These are phyloP conservation scores for Tolypocladium ophioglossoides DNA, from an alignment of 2,329 filamentous ascomycete genomes.

Conservation along the genomic window DNA sequence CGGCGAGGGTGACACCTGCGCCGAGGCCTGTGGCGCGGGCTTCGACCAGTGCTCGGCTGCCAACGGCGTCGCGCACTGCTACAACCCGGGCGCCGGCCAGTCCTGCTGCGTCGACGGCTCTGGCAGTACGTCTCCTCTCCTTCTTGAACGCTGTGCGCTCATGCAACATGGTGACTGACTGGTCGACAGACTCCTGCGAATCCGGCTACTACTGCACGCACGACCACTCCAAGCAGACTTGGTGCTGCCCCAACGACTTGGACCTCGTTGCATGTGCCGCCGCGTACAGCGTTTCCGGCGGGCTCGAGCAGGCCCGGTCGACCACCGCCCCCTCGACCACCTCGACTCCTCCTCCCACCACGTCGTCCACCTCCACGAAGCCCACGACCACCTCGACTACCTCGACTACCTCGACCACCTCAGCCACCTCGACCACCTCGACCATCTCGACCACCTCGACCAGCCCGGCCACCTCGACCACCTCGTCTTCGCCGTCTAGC, in stretches of 20 bases:
- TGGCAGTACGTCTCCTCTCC: slow-evolving; percentile 37
- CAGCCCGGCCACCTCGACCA: slow-evolving; percentile 14
- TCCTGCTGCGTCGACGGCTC: slow-evolving; percentile 45
- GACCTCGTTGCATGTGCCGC: slow-evolving; percentile 43
- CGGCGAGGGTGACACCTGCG: slow-evolving; percentile 39
- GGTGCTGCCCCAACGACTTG: slow-evolving; percentile 50
- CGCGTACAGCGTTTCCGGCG: slow-evolving; percentile 36
- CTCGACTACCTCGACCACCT: slow-evolving; percentile 16
- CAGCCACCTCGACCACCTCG: slow-evolving; percentile 11
- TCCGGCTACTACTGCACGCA: slow-evolving; percentile 52
- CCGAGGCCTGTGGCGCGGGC: slow-evolving; percentile 41
- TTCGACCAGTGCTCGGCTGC: slow-evolving; percentile 38
- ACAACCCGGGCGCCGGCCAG: slow-evolving; percentile 38
- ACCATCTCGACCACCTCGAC: slow-evolving; percentile 18
- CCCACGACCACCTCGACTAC: slow-evolving; percentile 14
- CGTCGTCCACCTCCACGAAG: slow-evolving; percentile 10
- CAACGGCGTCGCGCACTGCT: slow-evolving; percentile 46
- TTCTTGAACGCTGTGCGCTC: not conserved
- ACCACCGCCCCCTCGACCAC: slow-evolving; percentile 17
- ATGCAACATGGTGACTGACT: not conserved
- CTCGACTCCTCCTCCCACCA: slow-evolving; percentile 8
- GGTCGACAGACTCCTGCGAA: slow-evolving; percentile 44
- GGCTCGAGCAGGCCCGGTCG: slow-evolving; percentile 28
- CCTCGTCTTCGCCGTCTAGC: slow-evolving; percentile 14
- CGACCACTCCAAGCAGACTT: slow-evolving; percentile 37